These are phyloP conservation scores for Boechera divaricarpa DNA, from an alignment of 345 rosid species.

Conservation along the genomic window DNA sequence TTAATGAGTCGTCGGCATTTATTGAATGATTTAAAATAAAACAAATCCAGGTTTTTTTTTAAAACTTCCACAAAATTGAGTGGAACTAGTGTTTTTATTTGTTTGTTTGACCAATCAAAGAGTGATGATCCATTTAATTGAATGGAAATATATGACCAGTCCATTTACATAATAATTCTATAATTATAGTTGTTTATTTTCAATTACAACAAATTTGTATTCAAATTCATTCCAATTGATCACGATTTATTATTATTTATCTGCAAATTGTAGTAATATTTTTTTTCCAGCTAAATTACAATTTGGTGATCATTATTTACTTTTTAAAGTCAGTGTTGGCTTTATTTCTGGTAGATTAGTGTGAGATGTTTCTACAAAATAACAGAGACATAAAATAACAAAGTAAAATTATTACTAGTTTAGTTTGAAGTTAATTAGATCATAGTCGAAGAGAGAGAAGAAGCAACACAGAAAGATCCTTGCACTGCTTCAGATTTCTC, in stretches of 20 bases:
- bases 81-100: conserved; percentile 31
- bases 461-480: conserved; percentile 37
- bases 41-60: not conserved
- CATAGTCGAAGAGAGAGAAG: conserved; percentile 29
- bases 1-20: conserved; percentile 13
- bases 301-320: not conserved
- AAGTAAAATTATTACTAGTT: not conserved
- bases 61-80: conserved; percentile 9
- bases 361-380: conserved; percentile 20
- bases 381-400: not conserved
- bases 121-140: not conserved
- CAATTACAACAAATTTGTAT: not conserved
- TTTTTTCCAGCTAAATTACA: conserved; percentile 26
- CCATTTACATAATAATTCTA: not conserved
- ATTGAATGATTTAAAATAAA: conserved; percentile 2
- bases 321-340: not conserved
- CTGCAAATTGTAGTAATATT: not conserved
- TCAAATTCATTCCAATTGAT: not conserved
- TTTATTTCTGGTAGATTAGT: conserved; percentile 9
- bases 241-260: not conserved
- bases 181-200: not conserved
- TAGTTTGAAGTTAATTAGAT: conserved; percentile 10
- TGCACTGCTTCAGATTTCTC: conserved; percentile 30
- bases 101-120: conserved; percentile 26
- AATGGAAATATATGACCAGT: conserved; percentile 2